Conservation (phyloP, 495 filamentous ascomycete species). For the Tuber melanosporum region DNA sequence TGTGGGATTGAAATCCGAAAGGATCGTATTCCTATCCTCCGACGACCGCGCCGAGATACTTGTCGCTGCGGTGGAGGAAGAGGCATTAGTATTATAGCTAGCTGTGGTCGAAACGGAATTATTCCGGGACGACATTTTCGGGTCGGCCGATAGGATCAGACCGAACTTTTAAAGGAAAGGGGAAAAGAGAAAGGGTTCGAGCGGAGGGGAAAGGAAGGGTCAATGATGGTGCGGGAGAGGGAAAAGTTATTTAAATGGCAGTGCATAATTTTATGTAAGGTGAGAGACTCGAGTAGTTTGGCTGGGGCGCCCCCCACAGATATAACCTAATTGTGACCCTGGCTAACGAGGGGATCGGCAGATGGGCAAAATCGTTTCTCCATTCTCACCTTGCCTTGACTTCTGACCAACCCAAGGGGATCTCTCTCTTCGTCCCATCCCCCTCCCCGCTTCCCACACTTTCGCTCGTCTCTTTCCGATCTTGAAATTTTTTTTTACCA, state of each 20-base stretch:
- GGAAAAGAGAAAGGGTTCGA: not conserved
- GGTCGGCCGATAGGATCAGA: not conserved
- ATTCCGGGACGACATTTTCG: conserved; percentile 20
- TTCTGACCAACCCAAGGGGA: not conserved
- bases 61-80: conserved; percentile 16
- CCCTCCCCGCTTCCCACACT: not conserved
- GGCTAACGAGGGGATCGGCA: not conserved
- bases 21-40: conserved; percentile 15
- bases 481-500: not conserved
- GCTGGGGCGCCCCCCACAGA: not conserved
- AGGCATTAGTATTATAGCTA: conserved; percentile 9
- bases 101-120: conserved; percentile 28
- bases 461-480: not conserved
- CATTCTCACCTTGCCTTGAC: not conserved
- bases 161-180: not conserved
- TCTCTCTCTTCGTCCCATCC: not conserved
- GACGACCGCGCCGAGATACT: conserved; percentile 15
- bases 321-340: not conserved
- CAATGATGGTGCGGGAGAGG: not conserved
- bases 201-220: not conserved
- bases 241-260: not conserved
- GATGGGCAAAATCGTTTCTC: not conserved
- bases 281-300: conserved; percentile 5
- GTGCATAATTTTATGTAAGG: not conserved
- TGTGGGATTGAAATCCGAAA: conserved; percentile 34